Evolutionary conservation across 2,329 filamentous ascomycete genomes (phyloP).

Genomic region (Daldinia eschscholtzii): DNA sequence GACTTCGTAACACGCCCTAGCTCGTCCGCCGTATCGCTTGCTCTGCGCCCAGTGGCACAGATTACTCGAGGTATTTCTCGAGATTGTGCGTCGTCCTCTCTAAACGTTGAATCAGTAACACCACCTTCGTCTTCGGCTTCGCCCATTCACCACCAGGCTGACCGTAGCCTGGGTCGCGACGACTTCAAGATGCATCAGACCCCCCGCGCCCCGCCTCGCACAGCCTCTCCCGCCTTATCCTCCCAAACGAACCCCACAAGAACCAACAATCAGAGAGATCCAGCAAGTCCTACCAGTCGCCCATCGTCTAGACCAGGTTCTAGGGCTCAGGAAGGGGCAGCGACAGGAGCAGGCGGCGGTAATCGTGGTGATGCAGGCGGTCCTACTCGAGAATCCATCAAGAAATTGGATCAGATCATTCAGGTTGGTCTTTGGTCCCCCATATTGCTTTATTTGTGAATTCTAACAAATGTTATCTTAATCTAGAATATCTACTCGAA

Average conservation of each 20-base stretch:
- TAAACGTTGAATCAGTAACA: constrained; percentile 14
- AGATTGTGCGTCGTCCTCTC: constrained; percentile 30
- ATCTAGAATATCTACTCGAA: constrained; percentile 90
- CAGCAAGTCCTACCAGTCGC: constrained; percentile 54
- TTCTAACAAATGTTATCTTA: constrained; percentile 33
- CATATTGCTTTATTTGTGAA: constrained; percentile 3
- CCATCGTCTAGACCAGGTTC: constrained; percentile 61
- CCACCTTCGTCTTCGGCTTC: neutral
- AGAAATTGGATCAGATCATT: constrained; percentile 92
- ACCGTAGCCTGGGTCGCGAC: constrained; percentile 32
- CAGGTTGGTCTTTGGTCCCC: constrained; percentile 69
- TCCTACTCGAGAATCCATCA: constrained; percentile 74
- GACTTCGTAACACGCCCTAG: constrained; percentile 34
- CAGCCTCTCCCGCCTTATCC: constrained; percentile 78
- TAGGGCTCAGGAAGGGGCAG: constrained; percentile 55
- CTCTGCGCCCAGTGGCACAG: constrained; percentile 17
- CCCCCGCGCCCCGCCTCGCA: constrained; percentile 78
- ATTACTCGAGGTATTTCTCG: constrained; percentile 28
- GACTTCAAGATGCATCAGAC: constrained; percentile 84
- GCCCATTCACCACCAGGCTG: constrained; percentile 18
- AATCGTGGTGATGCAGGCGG: constrained; percentile 57
- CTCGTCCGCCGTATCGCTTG: constrained; percentile 26
- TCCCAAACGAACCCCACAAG: constrained; percentile 79
- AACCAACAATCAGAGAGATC: constrained; percentile 81
- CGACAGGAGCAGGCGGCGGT: constrained; percentile 62